Base-by-base conservation (phyloP, 2,329 filamentous ascomycete species). In the Cercospora brassicicola region DNA sequence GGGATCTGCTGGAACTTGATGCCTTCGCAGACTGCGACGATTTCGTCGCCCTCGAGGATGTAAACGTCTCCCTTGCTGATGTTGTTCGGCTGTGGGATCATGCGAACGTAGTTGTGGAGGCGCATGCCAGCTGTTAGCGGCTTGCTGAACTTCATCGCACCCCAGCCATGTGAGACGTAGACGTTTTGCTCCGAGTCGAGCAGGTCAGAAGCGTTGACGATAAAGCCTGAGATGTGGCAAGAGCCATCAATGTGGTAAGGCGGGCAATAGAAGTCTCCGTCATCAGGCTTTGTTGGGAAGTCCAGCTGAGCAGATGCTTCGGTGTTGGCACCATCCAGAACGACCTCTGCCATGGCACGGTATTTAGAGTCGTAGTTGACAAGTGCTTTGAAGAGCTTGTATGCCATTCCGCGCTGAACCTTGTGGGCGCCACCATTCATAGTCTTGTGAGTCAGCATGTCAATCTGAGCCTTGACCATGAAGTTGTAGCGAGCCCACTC, bases 361-460 rank as follows among this genome's bases (percentile, higher is more conserved):
- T 86, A 88, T 73, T 84, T 85, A 66, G 83, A 81, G 66, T 84
- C 82, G 72, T 88, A 88, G 60, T 83, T 84, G 42, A 88, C 86
- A 33, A 88, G 80, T 63, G 84, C 82, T 74, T 85, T 85, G 81
- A 88, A 88, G 62, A 90, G 85, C 81, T 93, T 94, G 85, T 95
- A 95, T 13, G 90, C 89, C 81, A 93, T 87, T 36, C 90, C 90
- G 28, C 90, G 88, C 60, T 90, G 87, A 69, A 93, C 86, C 80
- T 91, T 90, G 77, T 91, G 90, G 30, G 90, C 90, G 65, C 86
- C 85, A 45, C 90, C 90, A 36, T 83, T 84, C 73, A 86, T 81
- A 65, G 90, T 89, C 67, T 88, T 89, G 69, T 86, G 84, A 74
- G 88, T 87, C 76, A 94, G 88, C 39, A 93, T 83, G 76, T 93